phyloP scores from a whole-genome alignment of 1,284 basidiomycete species.

The Neotropicomus parvogracilis region DNA sequence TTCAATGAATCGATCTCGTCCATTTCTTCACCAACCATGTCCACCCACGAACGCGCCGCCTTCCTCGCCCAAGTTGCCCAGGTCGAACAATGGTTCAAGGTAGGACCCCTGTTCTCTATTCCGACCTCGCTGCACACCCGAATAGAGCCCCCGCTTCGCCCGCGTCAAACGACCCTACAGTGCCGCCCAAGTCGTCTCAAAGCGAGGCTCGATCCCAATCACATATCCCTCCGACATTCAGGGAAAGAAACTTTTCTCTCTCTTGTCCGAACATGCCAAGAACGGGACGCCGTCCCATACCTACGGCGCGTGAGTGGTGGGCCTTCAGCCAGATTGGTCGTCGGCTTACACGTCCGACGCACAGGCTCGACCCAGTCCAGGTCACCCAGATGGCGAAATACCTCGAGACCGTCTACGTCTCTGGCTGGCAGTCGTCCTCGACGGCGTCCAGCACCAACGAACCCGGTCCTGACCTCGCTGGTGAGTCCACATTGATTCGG shows the following conservation, averaged over 20 bases:
- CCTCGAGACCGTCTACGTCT: conserved; percentile 97
- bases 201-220: conserved; percentile 86
- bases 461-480: conserved; percentile 96
- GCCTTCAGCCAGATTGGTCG: background rate
- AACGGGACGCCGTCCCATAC: conserved; percentile 83
- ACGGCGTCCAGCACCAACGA: conserved; percentile 91
- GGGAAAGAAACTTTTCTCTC: conserved; percentile 84
- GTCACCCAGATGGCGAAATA: conserved; percentile 98
- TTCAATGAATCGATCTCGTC: background rate
- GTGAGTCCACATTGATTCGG: conserved; percentile 38
- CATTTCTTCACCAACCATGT: conserved; percentile 39
- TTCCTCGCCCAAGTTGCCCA: conserved; percentile 82
- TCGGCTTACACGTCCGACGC: conserved; percentile 24
- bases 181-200: conserved; percentile 89
- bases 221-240: conserved; percentile 83
- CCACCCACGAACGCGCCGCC: conserved; percentile 52
- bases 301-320: conserved; percentile 84
- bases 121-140: background rate
- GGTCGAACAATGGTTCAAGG: conserved; percentile 93
- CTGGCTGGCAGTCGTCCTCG: conserved; percentile 94
- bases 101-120: conserved; percentile 35
- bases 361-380: conserved; percentile 93
- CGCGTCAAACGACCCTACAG: conserved; percentile 88
- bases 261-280: conserved; percentile 67
- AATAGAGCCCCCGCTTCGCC: conserved; percentile 80